A percentile compares a stretch with the other conserved stretches of the same genome.
These are phyloP conservation scores for Sphagnum magellanicum DNA, from an alignment of 228 moss, liverwort and hornwort species.

Conservation along the genomic window DNA sequence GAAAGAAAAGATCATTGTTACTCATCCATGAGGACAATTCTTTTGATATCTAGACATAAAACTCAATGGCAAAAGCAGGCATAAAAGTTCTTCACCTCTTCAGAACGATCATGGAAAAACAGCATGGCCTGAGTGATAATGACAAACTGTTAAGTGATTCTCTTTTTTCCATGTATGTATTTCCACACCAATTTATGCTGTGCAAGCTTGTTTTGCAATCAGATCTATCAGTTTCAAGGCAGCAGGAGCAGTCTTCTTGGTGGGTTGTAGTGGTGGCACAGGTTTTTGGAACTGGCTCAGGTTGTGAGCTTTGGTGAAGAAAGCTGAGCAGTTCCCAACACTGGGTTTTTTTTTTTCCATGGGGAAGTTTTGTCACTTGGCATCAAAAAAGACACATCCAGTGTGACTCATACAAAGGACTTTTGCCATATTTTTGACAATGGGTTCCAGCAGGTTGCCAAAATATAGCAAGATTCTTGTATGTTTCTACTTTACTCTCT, in stretches of 20 bases:
- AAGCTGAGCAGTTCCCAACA: constrained; percentile 13
- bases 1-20: too few relatives aligned
- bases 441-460: too few relatives aligned
- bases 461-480: too few relatives aligned
- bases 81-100: constrained; percentile 47
- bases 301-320: background rate
- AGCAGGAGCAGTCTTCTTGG: constrained; percentile 12
- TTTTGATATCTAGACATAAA: too few relatives aligned
- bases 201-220: constrained; percentile 71
- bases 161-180: constrained; percentile 69
- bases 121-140: constrained; percentile 83
- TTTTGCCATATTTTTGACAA: too few relatives aligned
- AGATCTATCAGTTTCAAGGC: constrained; percentile 58
- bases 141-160: constrained; percentile 67
- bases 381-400: too few relatives aligned
- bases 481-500: too few relatives aligned
- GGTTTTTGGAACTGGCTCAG: constrained; percentile 8
- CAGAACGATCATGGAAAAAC: constrained; percentile 81
- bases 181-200: constrained; percentile 74
- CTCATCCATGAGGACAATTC: too few relatives aligned
- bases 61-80: too few relatives aligned
- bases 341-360: too few relatives aligned
- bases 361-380: too few relatives aligned
- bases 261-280: constrained; percentile 3
- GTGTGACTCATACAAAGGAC: too few relatives aligned